phyloP scores from a whole-genome alignment of 306 rosid genomes.

The Chamaecrista fasciculata region DNA sequence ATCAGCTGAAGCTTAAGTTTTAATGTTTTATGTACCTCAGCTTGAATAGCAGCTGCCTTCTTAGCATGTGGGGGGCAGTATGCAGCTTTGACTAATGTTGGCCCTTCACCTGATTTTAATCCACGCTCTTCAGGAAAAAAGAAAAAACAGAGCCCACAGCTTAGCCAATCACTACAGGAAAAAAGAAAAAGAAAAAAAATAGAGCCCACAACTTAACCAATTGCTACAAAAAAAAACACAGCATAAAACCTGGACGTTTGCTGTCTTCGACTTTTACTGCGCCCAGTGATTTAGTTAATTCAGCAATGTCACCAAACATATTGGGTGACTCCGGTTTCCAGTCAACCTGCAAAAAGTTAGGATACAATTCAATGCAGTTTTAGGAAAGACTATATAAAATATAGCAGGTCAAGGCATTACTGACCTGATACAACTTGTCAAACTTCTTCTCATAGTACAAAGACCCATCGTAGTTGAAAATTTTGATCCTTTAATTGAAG shows the following conservation, averaged over 20 bases:
- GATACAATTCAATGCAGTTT: constrained; percentile 7
- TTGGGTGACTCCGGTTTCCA: constrained; percentile 87
- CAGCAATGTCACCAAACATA: constrained; percentile 62
- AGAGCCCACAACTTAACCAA: background rate
- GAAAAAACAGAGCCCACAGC: background rate
- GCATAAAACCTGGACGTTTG: constrained; percentile 61
- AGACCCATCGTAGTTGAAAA: constrained; percentile 79
- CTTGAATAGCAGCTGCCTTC: constrained; percentile 74
- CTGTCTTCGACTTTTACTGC: constrained; percentile 55
- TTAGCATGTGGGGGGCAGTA: constrained; percentile 94
- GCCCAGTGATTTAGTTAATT: constrained; percentile 60
- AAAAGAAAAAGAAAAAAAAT: constrained; percentile 10
- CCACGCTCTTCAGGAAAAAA: constrained; percentile 1
- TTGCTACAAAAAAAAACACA: constrained; percentile 15
- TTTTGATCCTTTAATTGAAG: constrained; percentile 59
- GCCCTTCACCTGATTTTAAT: background rate
- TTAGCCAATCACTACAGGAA: constrained; percentile 9
- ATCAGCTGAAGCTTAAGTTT: background rate
- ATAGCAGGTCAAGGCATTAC: constrained; percentile 32
- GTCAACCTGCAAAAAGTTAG: constrained; percentile 60
- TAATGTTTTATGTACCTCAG: constrained; percentile 55
- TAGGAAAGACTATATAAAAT: constrained; percentile 1
- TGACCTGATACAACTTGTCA: constrained; percentile 89
- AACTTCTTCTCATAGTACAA: constrained; percentile 86
- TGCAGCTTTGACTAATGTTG: constrained; percentile 43